Base-by-base conservation (phyloP, 202 grass and related monocot genomes). In the Elaeis oleifera region DNA sequence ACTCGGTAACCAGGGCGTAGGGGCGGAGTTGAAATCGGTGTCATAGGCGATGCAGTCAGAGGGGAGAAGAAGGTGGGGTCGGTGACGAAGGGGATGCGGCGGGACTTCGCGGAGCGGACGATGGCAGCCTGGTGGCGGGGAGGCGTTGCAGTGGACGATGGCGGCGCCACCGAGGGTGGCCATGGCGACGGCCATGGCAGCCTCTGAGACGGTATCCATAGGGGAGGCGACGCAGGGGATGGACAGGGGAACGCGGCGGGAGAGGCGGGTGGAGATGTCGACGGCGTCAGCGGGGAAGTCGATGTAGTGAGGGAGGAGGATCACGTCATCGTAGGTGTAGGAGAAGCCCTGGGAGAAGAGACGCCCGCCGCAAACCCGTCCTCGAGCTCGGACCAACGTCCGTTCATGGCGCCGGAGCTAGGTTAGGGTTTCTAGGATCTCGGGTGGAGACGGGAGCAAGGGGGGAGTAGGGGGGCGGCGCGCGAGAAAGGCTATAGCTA, bases 151-250 rank as follows among this genome's bases (percentile, higher is more conserved):
- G 79, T 91, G 92, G 14, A 91, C 77, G 49, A 84, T 71, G 27
- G 88, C 92, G 25, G 32, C 84, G 28, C 57, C 88, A 27, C 87
- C 87, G 28, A 97, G 87, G 44, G 84, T 79, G n/a, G 92, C 92
- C 92, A 97, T 91, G 21, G 84, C 84, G 13, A 63, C 81, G 19
- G 87, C 81, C 92, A 96, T 91, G 64, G 74, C 15, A 6, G 87
- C 68, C 74, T 97, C 84, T 31, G 92, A 97, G 13, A 97, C 84
- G 20, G 88, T 91, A 71, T 97, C 92, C 88, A 97, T 97, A 50
- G 88, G 92, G 24, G 84, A 91, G 13, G 92, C 92, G 6, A 97
- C 82, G 68, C 88, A 97, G 26, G 92, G 92, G 16, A 82, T 63
- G 76, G 88, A 64, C 56, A 97, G 78, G 6, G 80, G 77, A 15